These are phyloP conservation scores for Tylopilus intermedius DNA, from an alignment of 768 basidiomycete species.

Conservation along the genomic window DNA sequence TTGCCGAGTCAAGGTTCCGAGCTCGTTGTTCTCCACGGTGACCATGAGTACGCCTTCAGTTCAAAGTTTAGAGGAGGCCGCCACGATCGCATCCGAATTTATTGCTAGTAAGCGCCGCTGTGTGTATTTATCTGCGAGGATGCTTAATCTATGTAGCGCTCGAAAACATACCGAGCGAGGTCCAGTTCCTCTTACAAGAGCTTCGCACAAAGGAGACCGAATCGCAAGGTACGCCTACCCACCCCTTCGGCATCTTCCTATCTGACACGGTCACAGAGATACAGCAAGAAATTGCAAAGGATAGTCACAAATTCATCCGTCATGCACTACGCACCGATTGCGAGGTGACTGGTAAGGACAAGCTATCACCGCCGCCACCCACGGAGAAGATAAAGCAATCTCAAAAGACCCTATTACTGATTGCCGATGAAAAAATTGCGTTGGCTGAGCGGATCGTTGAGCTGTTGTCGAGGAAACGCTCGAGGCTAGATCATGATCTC, in stretches of 20 bases:
- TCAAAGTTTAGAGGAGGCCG: constrained; percentile 45
- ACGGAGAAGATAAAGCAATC: constrained; percentile 28
- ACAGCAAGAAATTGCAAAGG: constrained; percentile 40
- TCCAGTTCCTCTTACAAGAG: constrained; percentile 45
- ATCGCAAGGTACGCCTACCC: constrained; percentile 33
- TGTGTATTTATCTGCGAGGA: not conserved
- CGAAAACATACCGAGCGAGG: constrained; percentile 47
- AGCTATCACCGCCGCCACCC: constrained; percentile 27
- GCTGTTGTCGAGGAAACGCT: constrained; percentile 42
- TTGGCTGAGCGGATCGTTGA: constrained; percentile 42
- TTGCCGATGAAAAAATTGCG: constrained; percentile 40
- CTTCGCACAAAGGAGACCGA: constrained; percentile 41
- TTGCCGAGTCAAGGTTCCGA: constrained; percentile 3
- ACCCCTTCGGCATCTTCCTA: not conserved
- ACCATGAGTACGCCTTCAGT: constrained; percentile 31
- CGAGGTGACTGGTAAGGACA: constrained; percentile 27
- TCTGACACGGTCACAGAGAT: constrained; percentile 29
- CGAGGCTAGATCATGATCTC: constrained; percentile 45
- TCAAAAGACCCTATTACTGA: constrained; percentile 27
- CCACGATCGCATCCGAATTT: constrained; percentile 45
- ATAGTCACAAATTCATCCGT: constrained; percentile 41
- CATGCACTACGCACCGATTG: constrained; percentile 34
- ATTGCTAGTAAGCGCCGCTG: constrained; percentile 38
- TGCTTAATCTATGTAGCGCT: constrained; percentile 31
- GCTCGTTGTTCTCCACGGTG: not conserved